Base-by-base conservation (phyloP, 345 rosid genomes). In the Eucalyptus caleyi region DNA sequence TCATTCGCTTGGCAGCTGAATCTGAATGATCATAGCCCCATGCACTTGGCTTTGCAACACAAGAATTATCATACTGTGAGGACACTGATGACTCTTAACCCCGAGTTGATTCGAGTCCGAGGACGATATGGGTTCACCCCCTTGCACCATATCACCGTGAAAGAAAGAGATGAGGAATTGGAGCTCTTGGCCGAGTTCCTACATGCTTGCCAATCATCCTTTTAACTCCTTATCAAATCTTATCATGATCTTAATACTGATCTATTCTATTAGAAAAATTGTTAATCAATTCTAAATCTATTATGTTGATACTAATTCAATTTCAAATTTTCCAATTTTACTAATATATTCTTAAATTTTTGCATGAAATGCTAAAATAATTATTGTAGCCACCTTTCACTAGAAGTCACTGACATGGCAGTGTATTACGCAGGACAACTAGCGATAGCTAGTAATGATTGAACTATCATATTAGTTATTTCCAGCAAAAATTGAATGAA, bases 91-190 rank as follows among this genome's bases (percentile, higher is more conserved):
- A 49, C 1, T 1, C 0, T 13, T 49, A 0, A 49, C 50, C 7
- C 18, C 1, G 1, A 15, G 1, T 50, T 50, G 53, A 50, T 50
- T 0, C 7, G 1, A 50, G 53, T 50, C 18, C 0, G 18, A 1
- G 18, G 53, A 50, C 3, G 18, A 50, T 1, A 0, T 0, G 1
- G 53, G 7, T 0, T 50, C 3, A 50, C 53, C 53, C 53, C 51
- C 0, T 50, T 50, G 7, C 51, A 50, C 2, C 2, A 50, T 5
- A 14, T 50, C 16, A 0, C 3, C 3, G 3, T 0, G 0, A 50
- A 5, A 50, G 51, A 5, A 50, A 2, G 51, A 50, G 3, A 5
- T 1, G 16, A 1, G 0, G 51, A 50, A 5, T 2, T 14, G 5
- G 72, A 65, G 9, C 72, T 65, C 37, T 2, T 65, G 11, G 19